phyloP scores from a whole-genome alignment of 768 basidiomycete species.

The Mycena latifolia region DNA sequence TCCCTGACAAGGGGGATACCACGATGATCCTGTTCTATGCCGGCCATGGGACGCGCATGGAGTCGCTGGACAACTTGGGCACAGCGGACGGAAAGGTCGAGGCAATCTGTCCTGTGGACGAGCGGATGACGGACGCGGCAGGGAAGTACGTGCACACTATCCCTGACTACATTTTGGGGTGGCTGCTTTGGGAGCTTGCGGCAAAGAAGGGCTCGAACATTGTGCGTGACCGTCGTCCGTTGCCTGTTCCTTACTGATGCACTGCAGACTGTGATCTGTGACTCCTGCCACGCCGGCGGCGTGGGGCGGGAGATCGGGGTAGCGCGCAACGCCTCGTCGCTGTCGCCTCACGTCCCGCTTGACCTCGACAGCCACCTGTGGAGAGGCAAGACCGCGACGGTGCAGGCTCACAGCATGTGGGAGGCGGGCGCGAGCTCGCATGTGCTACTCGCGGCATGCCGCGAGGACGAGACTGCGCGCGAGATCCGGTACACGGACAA shows the following conservation, averaged over 20 bases:
- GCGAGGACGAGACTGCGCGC: conserved; percentile 14
- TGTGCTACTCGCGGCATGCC: conserved; percentile 25
- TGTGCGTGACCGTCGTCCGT: not conserved
- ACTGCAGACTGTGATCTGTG: conserved; percentile 10
- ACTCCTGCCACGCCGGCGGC: conserved; percentile 18
- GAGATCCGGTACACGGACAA: not conserved
- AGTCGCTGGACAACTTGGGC: not conserved
- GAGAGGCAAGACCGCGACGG: not conserved
- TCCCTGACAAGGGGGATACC: conserved; percentile 15
- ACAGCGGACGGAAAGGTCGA: not conserved
- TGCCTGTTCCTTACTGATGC: not conserved
- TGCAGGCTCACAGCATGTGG: not conserved
- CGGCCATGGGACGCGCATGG: conserved; percentile 12
- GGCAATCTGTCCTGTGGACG: conserved; percentile 18
- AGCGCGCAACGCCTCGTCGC: not conserved
- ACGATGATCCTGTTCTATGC: conserved; percentile 25
- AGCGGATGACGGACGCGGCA: conserved; percentile 1
- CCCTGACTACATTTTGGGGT: conserved; percentile 25
- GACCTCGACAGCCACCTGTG: conserved; percentile 14
- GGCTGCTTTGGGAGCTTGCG: conserved; percentile 16
- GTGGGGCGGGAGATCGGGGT: not conserved
- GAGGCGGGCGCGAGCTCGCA: not conserved
- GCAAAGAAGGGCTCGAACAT: conserved; percentile 25
- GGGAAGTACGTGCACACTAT: conserved; percentile 18
- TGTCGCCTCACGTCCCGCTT: not conserved